phyloP scores from a whole-genome alignment of 176 grass and related monocot species.

The Eragrostis nindensis region DNA sequence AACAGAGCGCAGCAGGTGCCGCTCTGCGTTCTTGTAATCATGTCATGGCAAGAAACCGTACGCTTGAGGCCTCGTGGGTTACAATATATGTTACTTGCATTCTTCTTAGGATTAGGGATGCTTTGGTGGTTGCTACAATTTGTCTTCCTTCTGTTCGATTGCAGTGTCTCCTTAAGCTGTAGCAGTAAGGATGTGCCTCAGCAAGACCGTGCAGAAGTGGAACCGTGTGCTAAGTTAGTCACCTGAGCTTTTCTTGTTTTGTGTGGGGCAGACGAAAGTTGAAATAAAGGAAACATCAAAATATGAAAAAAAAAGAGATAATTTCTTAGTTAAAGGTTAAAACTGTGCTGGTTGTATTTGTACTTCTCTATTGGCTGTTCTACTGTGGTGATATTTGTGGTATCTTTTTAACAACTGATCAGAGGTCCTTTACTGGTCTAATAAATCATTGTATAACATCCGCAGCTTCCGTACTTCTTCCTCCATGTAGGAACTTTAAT shows the following conservation, averaged over 20 bases:
- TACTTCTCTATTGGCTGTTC: neutral
- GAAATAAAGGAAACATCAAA: neutral
- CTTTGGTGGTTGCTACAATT: slow-evolving; percentile 15
- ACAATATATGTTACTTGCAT: neutral
- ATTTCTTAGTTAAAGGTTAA: neutral
- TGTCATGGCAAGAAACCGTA: neutral
- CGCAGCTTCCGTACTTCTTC: neutral
- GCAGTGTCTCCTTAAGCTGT: neutral
- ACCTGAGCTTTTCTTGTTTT: slow-evolving; percentile 18
- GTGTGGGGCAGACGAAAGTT: neutral
- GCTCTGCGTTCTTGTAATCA: slow-evolving; percentile 7
- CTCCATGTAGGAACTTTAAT: neutral
- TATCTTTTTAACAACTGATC: slow-evolving; percentile 3
- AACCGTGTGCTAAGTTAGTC: slow-evolving; percentile 14
- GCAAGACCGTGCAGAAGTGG: slow-evolving; percentile 25
- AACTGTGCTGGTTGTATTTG: neutral
- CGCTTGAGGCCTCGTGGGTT: neutral
- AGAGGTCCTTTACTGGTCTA: slow-evolving; percentile 16
- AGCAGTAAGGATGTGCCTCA: slow-evolving; percentile 15
- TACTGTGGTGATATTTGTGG: neutral
- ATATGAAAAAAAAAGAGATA: slow-evolving; percentile 29
- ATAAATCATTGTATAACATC: slow-evolving; percentile 7
- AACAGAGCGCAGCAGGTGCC: neutral
- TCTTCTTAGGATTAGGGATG: neutral
- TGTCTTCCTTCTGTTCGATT: neutral